Conservation (phyloP, 1,139 yeast species). For the Yamadazyma aaseri region DNA sequence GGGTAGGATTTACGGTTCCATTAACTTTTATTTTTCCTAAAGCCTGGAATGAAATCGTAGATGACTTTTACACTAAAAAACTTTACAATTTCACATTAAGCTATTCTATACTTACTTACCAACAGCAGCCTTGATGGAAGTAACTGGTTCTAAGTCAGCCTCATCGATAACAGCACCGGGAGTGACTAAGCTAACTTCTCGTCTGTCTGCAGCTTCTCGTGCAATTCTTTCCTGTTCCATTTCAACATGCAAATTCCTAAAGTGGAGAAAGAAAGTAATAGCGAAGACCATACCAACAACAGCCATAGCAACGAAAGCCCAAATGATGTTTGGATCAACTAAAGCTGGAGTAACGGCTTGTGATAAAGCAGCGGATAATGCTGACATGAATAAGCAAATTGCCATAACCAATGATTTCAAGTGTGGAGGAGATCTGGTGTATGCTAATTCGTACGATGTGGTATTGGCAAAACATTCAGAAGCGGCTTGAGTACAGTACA, state of each 20-base stretch:
- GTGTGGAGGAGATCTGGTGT: constrained; percentile 63
- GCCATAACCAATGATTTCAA: constrained; percentile 73
- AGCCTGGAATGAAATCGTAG: no score
- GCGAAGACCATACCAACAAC: constrained; percentile 33
- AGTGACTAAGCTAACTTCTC: constrained; percentile 7
- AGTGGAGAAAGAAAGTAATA: constrained; percentile 40
- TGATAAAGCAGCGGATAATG: constrained; percentile 58
- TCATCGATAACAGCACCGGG: constrained; percentile 17
- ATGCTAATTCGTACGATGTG: constrained; percentile 70
- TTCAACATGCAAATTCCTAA: constrained; percentile 51
- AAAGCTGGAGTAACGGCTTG: constrained; percentile 55
- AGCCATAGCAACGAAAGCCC: constrained; percentile 20
- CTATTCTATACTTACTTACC: constrained; percentile 12
- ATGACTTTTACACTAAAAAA: no score
- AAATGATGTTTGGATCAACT: constrained; percentile 17
- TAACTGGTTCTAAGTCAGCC: constrained; percentile 15
- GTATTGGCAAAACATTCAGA: constrained; percentile 70
- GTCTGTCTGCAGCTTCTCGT: constrained; percentile 23
- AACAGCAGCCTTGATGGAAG: constrained; percentile 17
- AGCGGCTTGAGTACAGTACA: constrained; percentile 57
- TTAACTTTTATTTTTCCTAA: no score
- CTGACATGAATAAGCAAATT: constrained; percentile 57
- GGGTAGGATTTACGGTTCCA: no score
- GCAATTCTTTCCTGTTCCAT: constrained; percentile 45
- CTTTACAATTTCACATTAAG: no score